Conservation (phyloP, 305 asterid species). For the Solanum hybrid region DNA sequence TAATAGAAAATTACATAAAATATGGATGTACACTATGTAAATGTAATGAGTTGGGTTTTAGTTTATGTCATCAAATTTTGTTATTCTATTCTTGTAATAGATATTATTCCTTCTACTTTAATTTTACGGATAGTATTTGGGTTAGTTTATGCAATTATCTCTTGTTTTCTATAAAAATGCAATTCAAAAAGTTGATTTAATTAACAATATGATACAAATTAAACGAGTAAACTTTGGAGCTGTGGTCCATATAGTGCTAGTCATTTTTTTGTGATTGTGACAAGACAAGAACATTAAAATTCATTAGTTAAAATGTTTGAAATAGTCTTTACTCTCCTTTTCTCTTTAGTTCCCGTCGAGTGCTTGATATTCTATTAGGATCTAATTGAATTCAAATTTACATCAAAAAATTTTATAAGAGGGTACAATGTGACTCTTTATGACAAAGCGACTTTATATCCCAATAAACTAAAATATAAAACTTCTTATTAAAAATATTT, state of each 20-base stretch:
- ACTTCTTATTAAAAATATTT: background rate
- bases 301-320: background rate
- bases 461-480: background rate
- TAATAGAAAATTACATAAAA: background rate
- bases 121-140: background rate
- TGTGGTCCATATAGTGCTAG: background rate
- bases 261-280: background rate
- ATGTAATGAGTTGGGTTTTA: background rate
- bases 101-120: background rate
- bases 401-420: fast-evolving
- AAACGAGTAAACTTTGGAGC: background rate
- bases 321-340: background rate
- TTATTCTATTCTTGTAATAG: background rate
- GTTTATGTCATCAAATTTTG: background rate
- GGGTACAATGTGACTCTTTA: fast-evolving
- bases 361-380: fast-evolving
- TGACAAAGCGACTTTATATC: background rate
- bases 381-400: fast-evolving
- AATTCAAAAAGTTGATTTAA: background rate
- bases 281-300: background rate
- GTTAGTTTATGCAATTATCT: background rate
- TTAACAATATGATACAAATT: background rate
- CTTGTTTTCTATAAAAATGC: background rate
- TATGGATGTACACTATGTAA: background rate
- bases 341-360: background rate